Evolutionary conservation across 352 stramenopile species (phyloP), one percentile per base, ranked within the genome.

Genomic region (Phytophthora fragariae): DNA sequence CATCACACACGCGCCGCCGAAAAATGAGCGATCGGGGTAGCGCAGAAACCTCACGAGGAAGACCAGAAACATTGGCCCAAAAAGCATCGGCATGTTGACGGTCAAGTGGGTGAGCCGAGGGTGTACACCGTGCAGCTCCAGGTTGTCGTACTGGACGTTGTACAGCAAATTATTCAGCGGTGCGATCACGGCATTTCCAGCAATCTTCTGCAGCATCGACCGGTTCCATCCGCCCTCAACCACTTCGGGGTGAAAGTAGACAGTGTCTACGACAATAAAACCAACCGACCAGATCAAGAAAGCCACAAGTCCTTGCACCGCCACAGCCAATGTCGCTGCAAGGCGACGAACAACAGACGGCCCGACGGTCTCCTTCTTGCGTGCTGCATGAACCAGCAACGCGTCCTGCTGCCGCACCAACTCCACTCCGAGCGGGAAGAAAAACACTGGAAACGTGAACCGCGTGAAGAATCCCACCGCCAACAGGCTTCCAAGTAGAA

Each of bases 81-180:
- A 99, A 57, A 99, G 81, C 76, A 98, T 88, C 11, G 91, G 91
- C 91, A 98, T 92, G 72, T 98, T 98, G 21, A 98, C 89, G 1
- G 86, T 68, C 55, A 80, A 61, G 77, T 99, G 96, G 2, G 92
- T 98, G 53, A 91, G 76, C 21, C 91, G 80, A 11, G 93, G 86
- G 75, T 99, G 96, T 15, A 98, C 82, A 12, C 96, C 96, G 70
- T 98, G 95, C 21, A 96, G 75, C 37, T 91, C 80, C 37, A 99
- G 80, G 68, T 98, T 98, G 49, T 88, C 79, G 64, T 87, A 77
- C 68, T 97, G 86, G 11, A 92, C 81, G 77, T 99, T 99, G 86
- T 98, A 99, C 11, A 82, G 27, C 44, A 98, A 77, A 78, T 98
- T 98, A 78, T 98, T 98, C 29, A 82, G 58, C 17, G 88, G 88